Evolutionary conservation across 257 asterid species (phyloP).

Genomic region (Forsythia viridissima): DNA sequence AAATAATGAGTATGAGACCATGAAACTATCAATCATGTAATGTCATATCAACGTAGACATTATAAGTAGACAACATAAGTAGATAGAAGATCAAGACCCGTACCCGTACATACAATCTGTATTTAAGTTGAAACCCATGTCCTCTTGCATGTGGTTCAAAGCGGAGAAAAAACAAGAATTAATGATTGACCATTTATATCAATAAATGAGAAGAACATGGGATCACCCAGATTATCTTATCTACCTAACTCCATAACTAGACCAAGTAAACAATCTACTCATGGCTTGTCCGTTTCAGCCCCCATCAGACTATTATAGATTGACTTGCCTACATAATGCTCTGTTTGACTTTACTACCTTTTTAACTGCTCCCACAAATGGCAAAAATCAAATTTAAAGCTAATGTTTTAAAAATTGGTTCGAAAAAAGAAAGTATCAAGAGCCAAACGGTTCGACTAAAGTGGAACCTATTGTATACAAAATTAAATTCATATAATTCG

Average conservation of each 20-base stretch:
- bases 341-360: constrained; percentile 5
- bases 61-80: no score
- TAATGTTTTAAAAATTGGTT: no score
- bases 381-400: background rate
- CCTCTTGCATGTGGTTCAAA: background rate
- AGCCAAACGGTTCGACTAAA: no score
- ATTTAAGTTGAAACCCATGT: no score
- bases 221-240: background rate
- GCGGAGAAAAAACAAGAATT: background rate
- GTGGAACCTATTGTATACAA: no score
- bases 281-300: constrained; percentile 21
- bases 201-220: constrained; percentile 31
- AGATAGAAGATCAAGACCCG: no score
- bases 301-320: constrained; percentile 3
- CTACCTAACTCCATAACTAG: constrained; percentile 21
- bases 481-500: no score
- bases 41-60: no score
- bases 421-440: no score
- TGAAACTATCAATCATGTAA: no score
- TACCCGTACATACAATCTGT: no score
- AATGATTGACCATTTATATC: background rate
- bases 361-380: constrained; percentile 3
- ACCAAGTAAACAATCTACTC: background rate
- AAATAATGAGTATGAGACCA: no score
- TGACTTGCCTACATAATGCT: constrained; percentile 13